phyloP scores from a whole-genome alignment of 176 grass and related monocot species.

The Rhynchospora pubera region DNA sequence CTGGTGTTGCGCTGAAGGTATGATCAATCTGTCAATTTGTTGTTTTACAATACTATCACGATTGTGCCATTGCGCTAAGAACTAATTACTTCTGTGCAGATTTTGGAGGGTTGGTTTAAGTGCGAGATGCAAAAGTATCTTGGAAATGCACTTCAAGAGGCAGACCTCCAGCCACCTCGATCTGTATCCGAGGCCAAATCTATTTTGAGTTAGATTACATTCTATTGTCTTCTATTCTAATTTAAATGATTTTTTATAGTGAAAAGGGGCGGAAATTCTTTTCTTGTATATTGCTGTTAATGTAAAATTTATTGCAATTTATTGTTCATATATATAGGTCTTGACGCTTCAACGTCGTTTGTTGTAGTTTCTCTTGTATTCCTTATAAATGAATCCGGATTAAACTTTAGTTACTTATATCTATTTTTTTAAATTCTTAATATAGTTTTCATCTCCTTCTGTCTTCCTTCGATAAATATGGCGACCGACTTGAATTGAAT shows the following conservation, averaged over 20 bases:
- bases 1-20: conserved; percentile 78
- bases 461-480: too few species aligned
- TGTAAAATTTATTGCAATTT: background rate
- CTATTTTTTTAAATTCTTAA: background rate
- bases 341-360: background rate
- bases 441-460: background rate
- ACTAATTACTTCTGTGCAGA: conserved; percentile 36
- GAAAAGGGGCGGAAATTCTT: background rate
- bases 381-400: background rate
- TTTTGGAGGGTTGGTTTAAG: conserved; percentile 74
- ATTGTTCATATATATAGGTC: background rate
- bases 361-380: background rate
- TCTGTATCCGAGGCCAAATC: conserved; percentile 76
- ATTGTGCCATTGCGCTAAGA: background rate
- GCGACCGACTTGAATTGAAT: too few species aligned
- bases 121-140: conserved; percentile 91
- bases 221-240: background rate
- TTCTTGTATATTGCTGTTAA: conserved; percentile 2
- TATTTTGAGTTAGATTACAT: conserved; percentile 46
- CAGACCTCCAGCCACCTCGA: conserved; percentile 72
- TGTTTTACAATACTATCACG: background rate
- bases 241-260: background rate
- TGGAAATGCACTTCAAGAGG: conserved; percentile 86
- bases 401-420: background rate
- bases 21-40: background rate